These are phyloP conservation scores for Penicillium sp. DNA, from an alignment of 2,329 filamentous ascomycete genomes.

Conservation along the genomic window DNA sequence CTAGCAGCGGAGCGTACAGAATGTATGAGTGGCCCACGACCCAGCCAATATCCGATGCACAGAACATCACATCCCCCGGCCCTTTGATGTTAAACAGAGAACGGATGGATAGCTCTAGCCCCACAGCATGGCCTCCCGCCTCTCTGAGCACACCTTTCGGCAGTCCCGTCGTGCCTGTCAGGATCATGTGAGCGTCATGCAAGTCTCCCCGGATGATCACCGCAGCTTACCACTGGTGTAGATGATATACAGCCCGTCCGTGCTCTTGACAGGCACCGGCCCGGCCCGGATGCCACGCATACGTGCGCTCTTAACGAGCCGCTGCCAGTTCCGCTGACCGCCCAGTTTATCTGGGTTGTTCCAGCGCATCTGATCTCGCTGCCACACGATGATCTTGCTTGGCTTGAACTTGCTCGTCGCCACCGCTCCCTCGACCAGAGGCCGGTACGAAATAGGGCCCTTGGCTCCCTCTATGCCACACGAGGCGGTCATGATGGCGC, in stretches of 20 bases:
- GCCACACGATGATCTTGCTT: constrained; percentile 72
- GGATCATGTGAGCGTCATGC: neutral
- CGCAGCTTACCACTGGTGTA: constrained; percentile 64
- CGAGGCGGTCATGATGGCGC: constrained; percentile 78
- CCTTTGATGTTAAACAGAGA: constrained; percentile 81
- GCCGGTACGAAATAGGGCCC: constrained; percentile 71
- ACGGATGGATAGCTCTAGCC: constrained; percentile 74
- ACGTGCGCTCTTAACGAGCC: constrained; percentile 67
- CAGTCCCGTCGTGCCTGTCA: constrained; percentile 67
- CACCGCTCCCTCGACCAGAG: constrained; percentile 72
- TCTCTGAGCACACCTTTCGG: constrained; percentile 82
- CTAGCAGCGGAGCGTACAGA: constrained; percentile 79
- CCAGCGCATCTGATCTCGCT: constrained; percentile 75
- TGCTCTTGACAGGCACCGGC: constrained; percentile 73
- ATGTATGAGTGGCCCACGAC: constrained; percentile 86
- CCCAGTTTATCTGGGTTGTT: constrained; percentile 61
- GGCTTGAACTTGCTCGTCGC: constrained; percentile 68
- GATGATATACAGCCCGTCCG: constrained; percentile 83
- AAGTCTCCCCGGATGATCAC: no score
- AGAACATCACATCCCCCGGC: constrained; percentile 77
- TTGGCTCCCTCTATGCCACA: constrained; percentile 89
- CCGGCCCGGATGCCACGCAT: constrained; percentile 66
- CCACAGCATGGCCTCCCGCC: constrained; percentile 82
- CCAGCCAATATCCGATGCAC: constrained; percentile 87
- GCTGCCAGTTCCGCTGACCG: constrained; percentile 77